Evolutionary conservation across 1,284 basidiomycete species (phyloP), one percentile per base, ranked within the genome.

Genomic region (Pseudozyma thailandica): DNA sequence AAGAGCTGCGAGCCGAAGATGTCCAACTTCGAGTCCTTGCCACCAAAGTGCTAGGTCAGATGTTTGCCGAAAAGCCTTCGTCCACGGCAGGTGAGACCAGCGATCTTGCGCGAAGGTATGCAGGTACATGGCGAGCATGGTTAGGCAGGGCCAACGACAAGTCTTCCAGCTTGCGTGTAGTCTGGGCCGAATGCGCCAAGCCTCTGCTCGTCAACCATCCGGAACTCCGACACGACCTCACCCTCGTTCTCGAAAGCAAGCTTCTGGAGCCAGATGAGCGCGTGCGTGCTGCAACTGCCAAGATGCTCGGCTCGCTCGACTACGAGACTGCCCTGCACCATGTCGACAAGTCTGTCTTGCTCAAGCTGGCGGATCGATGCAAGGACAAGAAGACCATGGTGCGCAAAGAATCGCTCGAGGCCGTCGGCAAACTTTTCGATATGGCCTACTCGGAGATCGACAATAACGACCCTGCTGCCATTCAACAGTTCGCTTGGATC

Each of bases 361-460:
- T 86, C 18, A 85, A 85, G 6, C 84, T 98, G 0, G 90, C 88
- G 2, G 90, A 87, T 23, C 88, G 96, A 31, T 89, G 90, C 12
- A 84, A 89, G 64, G 96, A 99, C 83, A 93, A 91, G 83, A 96
- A 93, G 89, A 85, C 88, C 6, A 72, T 85, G n/a, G 94, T 98
- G 1, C 89, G 93, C n/a, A 78, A 85, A 0, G 91, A 94, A 82
- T 92, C 95, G 0, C 86, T 92, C 63, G 89, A 87, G 37, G 89
- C 89, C 9, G 83, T 96, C 0, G 92, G 90, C 3, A 90, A 88
- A 72, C 84, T 97, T 1, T 98, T 91, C 83, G 88, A 87, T 63
- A 85, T 92, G 26, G 94, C 94, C 0, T 94, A 90, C 82, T 87
- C 91, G 0, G 93, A 96, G 82, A 94, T 98, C 93, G 93, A 95